Evolutionary conservation across 805 yeast species (phyloP).

Genomic region (Nakazawaea ambrosiae): DNA sequence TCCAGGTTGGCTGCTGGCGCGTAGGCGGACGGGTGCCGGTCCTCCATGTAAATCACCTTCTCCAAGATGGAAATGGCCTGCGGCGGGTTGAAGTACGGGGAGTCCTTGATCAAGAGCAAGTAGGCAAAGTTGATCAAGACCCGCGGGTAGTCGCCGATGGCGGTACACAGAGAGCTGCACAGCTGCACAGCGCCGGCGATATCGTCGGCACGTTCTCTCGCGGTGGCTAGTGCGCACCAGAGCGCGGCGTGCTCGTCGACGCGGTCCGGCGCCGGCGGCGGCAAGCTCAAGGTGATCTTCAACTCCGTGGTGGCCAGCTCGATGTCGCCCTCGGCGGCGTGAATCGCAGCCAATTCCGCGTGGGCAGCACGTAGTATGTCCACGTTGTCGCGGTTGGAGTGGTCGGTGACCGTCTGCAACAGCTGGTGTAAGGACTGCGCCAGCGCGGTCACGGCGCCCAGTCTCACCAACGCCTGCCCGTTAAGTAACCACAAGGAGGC

Average conservation of each 20-base stretch:
- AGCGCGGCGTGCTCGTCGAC: constrained; percentile 39
- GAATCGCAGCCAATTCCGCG: constrained; percentile 50
- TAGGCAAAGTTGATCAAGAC: constrained; percentile 43
- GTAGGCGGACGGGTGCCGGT: constrained; percentile 8
- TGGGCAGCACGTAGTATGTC: constrained; percentile 45
- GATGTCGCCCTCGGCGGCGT: constrained; percentile 41
- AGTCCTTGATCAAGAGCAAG: constrained; percentile 31
- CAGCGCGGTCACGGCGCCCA: constrained; percentile 38
- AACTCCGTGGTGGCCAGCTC: constrained; percentile 45
- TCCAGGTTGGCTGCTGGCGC: constrained; percentile 23
- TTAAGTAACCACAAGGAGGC: constrained; percentile 40
- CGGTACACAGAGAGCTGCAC: constrained; percentile 39
- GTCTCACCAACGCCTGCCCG: constrained; percentile 40
- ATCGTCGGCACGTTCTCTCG: constrained; percentile 45
- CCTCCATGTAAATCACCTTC: constrained; percentile 24
- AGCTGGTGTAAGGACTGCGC: constrained; percentile 39
- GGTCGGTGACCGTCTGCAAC: constrained; percentile 32
- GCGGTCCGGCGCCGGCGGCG: constrained; percentile 38
- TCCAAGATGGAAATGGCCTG: constrained; percentile 30
- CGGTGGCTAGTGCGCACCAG: constrained; percentile 48
- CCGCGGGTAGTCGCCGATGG: constrained; percentile 37
- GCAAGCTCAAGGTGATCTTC: constrained; percentile 41
- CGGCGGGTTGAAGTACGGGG: constrained; percentile 24
- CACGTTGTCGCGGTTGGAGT: constrained; percentile 20
- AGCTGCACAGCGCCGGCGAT: constrained; percentile 40